Evolutionary conservation across 768 basidiomycete genomes (phyloP).

Genomic region (Atractiella rhizophila): DNA sequence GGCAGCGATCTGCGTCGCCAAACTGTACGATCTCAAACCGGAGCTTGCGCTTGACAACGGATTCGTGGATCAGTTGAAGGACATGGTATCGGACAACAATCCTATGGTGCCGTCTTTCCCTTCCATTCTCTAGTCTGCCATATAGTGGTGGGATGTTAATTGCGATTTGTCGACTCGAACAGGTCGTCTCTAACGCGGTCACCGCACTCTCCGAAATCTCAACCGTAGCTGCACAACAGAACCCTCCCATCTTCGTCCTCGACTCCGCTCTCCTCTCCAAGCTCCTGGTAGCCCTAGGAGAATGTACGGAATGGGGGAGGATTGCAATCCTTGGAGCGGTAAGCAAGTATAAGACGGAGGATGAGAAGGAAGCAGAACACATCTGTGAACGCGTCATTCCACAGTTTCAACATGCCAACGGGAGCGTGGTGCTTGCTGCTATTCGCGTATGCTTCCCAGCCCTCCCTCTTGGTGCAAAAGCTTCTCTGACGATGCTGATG

Average conservation of each 20-base stretch:
- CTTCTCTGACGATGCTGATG: not conserved
- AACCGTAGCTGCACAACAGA: constrained; percentile 25
- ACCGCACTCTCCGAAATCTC: constrained; percentile 84
- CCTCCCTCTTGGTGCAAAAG: not conserved
- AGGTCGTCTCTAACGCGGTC: constrained; percentile 96
- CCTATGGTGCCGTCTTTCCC: constrained; percentile 41
- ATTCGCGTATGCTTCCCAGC: constrained; percentile 39
- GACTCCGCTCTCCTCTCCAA: constrained; percentile 63
- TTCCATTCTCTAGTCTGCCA: not conserved
- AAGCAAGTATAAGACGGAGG: constrained; percentile 52
- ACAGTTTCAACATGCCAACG: constrained; percentile 93
- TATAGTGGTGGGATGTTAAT: not conserved
- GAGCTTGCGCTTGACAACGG: constrained; percentile 84
- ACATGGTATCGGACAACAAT: constrained; percentile 85
- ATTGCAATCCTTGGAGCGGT: constrained; percentile 75
- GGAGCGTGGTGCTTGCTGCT: constrained; percentile 83
- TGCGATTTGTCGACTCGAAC: not conserved
- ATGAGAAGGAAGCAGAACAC: constrained; percentile 89
- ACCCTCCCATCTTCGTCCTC: constrained; percentile 47
- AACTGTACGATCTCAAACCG: constrained; percentile 90
- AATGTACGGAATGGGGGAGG: constrained; percentile 97
- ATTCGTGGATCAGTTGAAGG: constrained; percentile 62
- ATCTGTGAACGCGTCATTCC: constrained; percentile 96
- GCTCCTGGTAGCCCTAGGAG: constrained; percentile 78
- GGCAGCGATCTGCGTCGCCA: constrained; percentile 85